These are phyloP conservation scores for Syncephalastrum sp. DNA, from an alignment of 371 early-diverging fungal species.

Conservation along the genomic window DNA sequence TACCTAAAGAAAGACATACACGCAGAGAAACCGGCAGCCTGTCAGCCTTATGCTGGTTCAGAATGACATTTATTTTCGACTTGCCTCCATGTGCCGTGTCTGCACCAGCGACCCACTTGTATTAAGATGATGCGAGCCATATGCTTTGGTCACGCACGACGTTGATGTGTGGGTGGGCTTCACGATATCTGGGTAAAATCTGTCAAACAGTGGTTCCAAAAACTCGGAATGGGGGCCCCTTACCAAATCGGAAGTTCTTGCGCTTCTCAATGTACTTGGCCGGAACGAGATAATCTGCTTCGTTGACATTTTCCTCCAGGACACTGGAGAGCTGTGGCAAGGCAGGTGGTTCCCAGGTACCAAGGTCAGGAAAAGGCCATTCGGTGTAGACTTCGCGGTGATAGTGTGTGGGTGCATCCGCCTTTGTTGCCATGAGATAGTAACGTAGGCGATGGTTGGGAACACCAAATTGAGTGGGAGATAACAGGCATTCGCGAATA, in stretches of 20 bases:
- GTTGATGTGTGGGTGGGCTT: slow-evolving; percentile 46
- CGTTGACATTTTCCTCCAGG: slow-evolving; percentile 41
- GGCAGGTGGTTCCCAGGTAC: slow-evolving; percentile 14
- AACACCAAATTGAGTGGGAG: slow-evolving; percentile 67
- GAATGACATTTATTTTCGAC: not conserved
- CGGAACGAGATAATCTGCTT: slow-evolving; percentile 53
- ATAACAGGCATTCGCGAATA: slow-evolving; percentile 63
- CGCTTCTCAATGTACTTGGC: slow-evolving; percentile 63
- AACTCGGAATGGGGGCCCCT: not conserved
- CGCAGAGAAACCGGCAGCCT: too few species aligned
- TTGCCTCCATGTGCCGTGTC: slow-evolving; percentile 45
- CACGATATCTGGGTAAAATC: slow-evolving; percentile 50
- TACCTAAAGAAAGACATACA: slow-evolving; percentile 10
- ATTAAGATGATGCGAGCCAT: slow-evolving; percentile 67
- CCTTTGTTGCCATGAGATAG: slow-evolving; percentile 56
- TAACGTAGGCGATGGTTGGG: slow-evolving; percentile 73
- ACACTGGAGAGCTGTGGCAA: slow-evolving; percentile 32
- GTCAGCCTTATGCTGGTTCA: not conserved
- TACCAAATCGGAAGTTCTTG: slow-evolving; percentile 70
- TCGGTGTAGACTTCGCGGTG: slow-evolving; percentile 24
- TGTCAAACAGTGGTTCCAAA: not conserved
- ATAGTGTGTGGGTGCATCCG: not conserved
- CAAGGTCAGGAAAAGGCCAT: slow-evolving; percentile 56
- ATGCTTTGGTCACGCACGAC: slow-evolving; percentile 78
- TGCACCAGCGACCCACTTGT: slow-evolving; percentile 70